Evolutionary conservation across 768 basidiomycete genomes (phyloP), one percentile per base, ranked within the genome.

Genomic region (Naganishia vaughanmartiniae): DNA sequence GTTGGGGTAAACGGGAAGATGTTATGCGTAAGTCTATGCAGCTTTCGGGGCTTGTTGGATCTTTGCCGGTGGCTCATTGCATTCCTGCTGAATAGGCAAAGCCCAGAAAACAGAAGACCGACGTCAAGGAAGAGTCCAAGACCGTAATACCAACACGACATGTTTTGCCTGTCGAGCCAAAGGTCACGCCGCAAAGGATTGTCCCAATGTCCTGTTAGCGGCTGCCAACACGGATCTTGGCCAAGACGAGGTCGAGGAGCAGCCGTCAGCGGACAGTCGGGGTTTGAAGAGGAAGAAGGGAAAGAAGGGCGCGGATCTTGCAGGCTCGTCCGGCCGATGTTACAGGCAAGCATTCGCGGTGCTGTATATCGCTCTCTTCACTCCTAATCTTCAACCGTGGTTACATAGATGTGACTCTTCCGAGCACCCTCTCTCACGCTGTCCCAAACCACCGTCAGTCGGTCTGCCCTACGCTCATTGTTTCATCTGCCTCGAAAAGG

Each of bases 401-500:
- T 28, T 42, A 26, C 65, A 17, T 74, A 93, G 93, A 74, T 96
- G 93, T 74, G 90, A 92, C 54, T 92, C 92, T 2, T 84, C 83
- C 6, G 86, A 84, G 65, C 93, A 97, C 74, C 89, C 84, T 17
- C 85, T 97, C 1, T 87, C 90, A n/a, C 84, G 83, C 39, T 97
- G 94, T 80, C 88, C 84, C 71, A 87, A 87, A 74, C 84, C 86
- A 5, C 34, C 56, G 4, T 72, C 71, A 9, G 82, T 82, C 24
- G 85, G 92, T 78, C 84, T 92, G 3, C 94, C 93, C 0, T 93
- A 87, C 74, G 93, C 94, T 0, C 90, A 89, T 4, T 97, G 94
- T 82, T 97, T 93, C 78, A 89, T 97, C 24, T 97, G 94, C 78
- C 87, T 87, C 4, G 85, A 84, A 4, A 88, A 86, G 74, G 94